phyloP scores from a whole-genome alignment of 768 basidiomycete species.

The Hirschioporus abietinus region DNA sequence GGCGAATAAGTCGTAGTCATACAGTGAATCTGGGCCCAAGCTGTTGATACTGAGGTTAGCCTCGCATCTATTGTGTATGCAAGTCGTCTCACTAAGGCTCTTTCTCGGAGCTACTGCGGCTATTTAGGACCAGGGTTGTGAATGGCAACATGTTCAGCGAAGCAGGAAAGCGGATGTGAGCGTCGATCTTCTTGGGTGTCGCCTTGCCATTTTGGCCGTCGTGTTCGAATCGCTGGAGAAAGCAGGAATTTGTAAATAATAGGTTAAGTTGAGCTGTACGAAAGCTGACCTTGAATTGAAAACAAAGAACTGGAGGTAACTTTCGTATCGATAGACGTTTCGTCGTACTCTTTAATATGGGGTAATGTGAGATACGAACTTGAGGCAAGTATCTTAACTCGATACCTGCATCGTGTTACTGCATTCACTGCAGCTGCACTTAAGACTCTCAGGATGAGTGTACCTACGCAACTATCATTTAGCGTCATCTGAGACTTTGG shows the following conservation, averaged over 20 bases:
- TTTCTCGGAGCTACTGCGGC: conserved; percentile 38
- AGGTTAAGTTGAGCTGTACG: neutral
- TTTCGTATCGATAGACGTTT: conserved; percentile 82
- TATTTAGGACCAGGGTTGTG: conserved; percentile 58
- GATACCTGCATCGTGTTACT: conserved; percentile 53
- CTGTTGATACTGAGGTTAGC: conserved; percentile 25
- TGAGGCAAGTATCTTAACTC: neutral
- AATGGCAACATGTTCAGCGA: conserved; percentile 86
- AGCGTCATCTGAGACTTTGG: neutral
- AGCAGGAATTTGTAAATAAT: neutral
- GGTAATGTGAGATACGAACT: neutral
- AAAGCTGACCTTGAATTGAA: conserved; percentile 82
- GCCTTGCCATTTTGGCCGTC: conserved; percentile 59
- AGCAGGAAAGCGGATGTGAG: conserved; percentile 75
- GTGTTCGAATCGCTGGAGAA: conserved; percentile 82
- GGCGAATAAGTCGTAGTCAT: conserved; percentile 87
- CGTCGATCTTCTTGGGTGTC: conserved; percentile 80
- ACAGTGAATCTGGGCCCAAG: conserved; percentile 61
- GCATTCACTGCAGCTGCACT: conserved; percentile 83
- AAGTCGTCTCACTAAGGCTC: conserved; percentile 8
- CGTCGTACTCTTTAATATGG: conserved; percentile 37
- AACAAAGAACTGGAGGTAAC: conserved; percentile 84
- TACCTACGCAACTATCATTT: conserved; percentile 42
- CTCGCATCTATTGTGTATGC: neutral
- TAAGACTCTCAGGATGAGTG: conserved; percentile 81